phyloP scores from a whole-genome alignment of 108 stramenopile genomes.

The Cyclotella cryptica region DNA sequence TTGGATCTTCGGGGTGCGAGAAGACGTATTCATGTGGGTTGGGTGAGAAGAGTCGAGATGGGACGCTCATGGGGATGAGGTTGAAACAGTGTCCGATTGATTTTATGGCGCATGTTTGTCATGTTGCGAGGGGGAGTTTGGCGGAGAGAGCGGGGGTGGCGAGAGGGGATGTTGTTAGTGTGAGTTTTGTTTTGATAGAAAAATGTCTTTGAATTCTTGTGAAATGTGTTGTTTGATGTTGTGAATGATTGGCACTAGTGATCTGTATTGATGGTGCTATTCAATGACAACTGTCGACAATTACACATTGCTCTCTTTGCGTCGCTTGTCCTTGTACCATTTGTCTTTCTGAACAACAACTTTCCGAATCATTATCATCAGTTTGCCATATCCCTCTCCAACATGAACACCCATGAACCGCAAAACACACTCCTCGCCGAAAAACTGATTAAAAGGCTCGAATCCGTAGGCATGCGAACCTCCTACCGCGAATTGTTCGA shows the following conservation, averaged over 20 bases:
- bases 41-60: neutral
- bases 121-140: slow-evolving; percentile 30
- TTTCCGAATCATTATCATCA: neutral
- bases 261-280: no score
- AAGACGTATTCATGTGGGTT: slow-evolving; percentile 6
- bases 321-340: no score
- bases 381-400: slow-evolving; percentile 50
- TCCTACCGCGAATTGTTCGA: slow-evolving; percentile 53
- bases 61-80: slow-evolving; percentile 42
- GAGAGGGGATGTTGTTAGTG: slow-evolving; percentile 51
- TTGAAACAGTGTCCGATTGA: slow-evolving; percentile 31
- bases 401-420: slow-evolving; percentile 36
- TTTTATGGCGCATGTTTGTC: slow-evolving; percentile 50
- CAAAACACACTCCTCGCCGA: slow-evolving; percentile 38
- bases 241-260: no score
- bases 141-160: slow-evolving; percentile 43
- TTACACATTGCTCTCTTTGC: no score
- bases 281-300: no score
- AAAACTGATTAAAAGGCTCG: slow-evolving; percentile 52
- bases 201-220: neutral
- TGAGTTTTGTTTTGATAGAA: slow-evolving; percentile 33
- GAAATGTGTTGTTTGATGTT: neutral
- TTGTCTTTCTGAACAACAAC: neutral
- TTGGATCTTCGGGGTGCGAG: neutral
- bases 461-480: slow-evolving; percentile 54